Percentiles rank a stretch among this genome's conserved stretches.
These are phyloP conservation scores for Tolypocladium paradoxum DNA, from an alignment of 2,329 filamentous ascomycete species.

Conservation along the genomic window DNA sequence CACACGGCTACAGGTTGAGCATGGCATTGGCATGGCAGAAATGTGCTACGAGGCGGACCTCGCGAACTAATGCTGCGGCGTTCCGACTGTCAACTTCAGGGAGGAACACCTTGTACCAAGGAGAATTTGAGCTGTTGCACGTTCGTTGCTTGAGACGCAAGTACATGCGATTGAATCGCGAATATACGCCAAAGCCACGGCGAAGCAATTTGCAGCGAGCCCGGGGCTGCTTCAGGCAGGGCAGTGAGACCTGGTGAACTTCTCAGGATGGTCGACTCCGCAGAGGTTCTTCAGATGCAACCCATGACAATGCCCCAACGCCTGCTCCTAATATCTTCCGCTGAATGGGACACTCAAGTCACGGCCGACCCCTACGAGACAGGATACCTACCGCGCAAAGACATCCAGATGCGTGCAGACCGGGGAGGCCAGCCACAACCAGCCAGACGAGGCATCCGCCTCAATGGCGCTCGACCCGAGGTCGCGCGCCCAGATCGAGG, in stretches of 20 bases:
- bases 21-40: slow-evolving; percentile 56
- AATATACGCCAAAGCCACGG: slow-evolving; percentile 38
- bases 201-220: slow-evolving; percentile 44
- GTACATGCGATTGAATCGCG: slow-evolving; percentile 24
- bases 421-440: neutral
- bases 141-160: slow-evolving; percentile 4
- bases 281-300: neutral
- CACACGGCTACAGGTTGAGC: slow-evolving; percentile 63
- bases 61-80: slow-evolving; percentile 39
- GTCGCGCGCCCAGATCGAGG: neutral
- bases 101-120: slow-evolving; percentile 4
- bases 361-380: neutral
- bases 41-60: slow-evolving; percentile 64
- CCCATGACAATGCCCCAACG: neutral
- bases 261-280: neutral
- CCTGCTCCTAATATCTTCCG: neutral
- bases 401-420: neutral
- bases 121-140: neutral
- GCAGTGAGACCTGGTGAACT: neutral
- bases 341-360: neutral
- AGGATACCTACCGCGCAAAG: neutral
- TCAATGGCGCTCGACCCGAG: neutral
- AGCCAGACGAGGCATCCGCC: neutral
- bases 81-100: slow-evolving; percentile 9
- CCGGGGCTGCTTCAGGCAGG: slow-evolving; percentile 43